phyloP scores from a whole-genome alignment of 805 yeast genomes.

The Starmerella bombicola region DNA sequence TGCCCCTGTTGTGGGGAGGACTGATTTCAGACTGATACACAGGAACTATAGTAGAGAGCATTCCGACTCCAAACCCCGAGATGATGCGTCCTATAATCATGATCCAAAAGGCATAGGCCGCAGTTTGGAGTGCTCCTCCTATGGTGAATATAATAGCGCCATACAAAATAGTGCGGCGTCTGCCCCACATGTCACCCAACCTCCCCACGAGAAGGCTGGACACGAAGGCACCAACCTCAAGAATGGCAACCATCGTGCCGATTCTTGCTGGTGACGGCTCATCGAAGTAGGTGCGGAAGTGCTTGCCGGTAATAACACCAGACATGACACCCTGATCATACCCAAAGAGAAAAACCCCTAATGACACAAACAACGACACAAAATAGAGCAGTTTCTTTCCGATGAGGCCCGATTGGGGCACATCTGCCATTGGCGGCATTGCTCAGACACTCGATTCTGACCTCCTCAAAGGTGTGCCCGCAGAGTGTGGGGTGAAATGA shows the following conservation, averaged over 20 bases:
- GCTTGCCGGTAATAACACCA: slow-evolving; percentile 64
- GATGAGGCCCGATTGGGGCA: slow-evolving; percentile 16
- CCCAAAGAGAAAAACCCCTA: slow-evolving; percentile 55
- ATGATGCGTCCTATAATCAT: slow-evolving; percentile 66
- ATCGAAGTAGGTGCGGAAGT: slow-evolving; percentile 57
- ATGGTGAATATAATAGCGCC: slow-evolving; percentile 68
- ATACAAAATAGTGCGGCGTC: slow-evolving; percentile 62
- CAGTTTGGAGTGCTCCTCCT: slow-evolving; percentile 67
- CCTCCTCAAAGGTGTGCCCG: too few species aligned
- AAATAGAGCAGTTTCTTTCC: slow-evolving; percentile 33
- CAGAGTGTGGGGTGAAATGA: too few species aligned
- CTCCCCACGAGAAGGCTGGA: slow-evolving; percentile 69
- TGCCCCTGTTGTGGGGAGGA: slow-evolving; percentile 77
- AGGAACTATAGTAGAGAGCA: slow-evolving; percentile 72
- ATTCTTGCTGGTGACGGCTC: slow-evolving; percentile 62
- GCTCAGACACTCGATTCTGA: too few species aligned
- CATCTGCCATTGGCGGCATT: too few species aligned
- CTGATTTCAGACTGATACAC: slow-evolving; percentile 80
- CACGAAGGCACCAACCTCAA: slow-evolving; percentile 77
- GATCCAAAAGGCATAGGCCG: slow-evolving; percentile 40
- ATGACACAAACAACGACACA: slow-evolving; percentile 34
- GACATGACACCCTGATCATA: slow-evolving; percentile 86
- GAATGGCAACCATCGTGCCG: slow-evolving; percentile 78
- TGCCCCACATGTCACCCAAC: slow-evolving; percentile 65
- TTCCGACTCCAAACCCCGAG: slow-evolving; percentile 79